phyloP scores from a whole-genome alignment of 2,329 filamentous ascomycete genomes.

The Hypoxylon rubiginosum region DNA sequence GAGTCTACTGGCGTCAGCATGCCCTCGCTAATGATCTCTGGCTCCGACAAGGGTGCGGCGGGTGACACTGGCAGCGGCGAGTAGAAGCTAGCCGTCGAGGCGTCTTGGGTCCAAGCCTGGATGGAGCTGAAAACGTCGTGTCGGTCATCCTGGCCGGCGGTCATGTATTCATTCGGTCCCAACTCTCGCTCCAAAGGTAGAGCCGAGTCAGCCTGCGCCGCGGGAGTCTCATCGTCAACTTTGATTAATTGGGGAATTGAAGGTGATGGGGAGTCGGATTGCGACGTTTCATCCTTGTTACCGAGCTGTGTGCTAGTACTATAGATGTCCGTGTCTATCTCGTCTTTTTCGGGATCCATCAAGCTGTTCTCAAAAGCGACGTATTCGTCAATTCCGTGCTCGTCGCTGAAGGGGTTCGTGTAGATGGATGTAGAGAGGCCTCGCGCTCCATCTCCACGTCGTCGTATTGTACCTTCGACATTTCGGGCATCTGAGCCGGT shows the following conservation, averaged over 20 bases:
- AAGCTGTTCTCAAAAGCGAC: conserved; percentile 57
- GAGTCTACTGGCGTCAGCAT: conserved; percentile 72
- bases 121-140: conserved; percentile 69
- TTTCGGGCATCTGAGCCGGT: conserved; percentile 63
- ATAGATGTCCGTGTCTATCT: conserved; percentile 68
- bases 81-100: conserved; percentile 68
- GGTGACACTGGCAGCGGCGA: conserved; percentile 70
- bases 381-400: conserved; percentile 67
- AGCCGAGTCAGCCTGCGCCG: conserved; percentile 19
- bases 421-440: conserved; percentile 63
- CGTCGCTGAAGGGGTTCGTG: conserved; percentile 72
- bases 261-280: conserved; percentile 38
- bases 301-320: conserved; percentile 64
- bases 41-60: conserved; percentile 64
- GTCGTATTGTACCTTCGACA: conserved; percentile 63
- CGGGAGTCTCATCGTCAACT: conserved; percentile 41
- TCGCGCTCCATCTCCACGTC: conserved; percentile 63
- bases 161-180: conserved; percentile 64
- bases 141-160: conserved; percentile 62
- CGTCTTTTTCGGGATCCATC: conserved; percentile 62
- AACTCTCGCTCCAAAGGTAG: conserved; percentile 56
- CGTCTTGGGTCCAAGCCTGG: conserved; percentile 74
- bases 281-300: conserved; percentile 29
- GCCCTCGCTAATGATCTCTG: conserved; percentile 65
- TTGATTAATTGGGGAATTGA: conserved; percentile 54